Conservation (phyloP, 2,329 filamentous ascomycete species). For the Emmonsia crescens region DNA sequence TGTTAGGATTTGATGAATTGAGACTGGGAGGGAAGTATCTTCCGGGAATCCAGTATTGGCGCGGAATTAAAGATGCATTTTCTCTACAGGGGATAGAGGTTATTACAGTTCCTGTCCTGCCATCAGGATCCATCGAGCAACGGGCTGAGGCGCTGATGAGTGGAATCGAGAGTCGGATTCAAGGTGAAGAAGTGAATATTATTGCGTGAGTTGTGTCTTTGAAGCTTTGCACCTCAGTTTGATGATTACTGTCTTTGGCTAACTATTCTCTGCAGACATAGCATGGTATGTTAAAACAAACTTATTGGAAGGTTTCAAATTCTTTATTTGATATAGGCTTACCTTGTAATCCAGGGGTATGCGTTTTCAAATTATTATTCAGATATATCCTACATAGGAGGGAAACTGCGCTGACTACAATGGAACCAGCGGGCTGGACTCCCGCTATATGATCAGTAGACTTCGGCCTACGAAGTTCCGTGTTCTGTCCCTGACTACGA, state of each 20-base stretch:
- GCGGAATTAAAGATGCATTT: conserved; percentile 51
- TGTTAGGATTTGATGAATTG: conserved; percentile 55
- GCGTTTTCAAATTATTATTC: neutral
- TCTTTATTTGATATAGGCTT: neutral
- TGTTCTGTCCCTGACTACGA: conserved; percentile 57
- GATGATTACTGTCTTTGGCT: conserved; percentile 10
- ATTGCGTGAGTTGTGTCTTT: conserved; percentile 39
- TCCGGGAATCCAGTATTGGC: conserved; percentile 54
- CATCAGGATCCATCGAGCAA: conserved; percentile 49
- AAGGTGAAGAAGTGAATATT: conserved; percentile 51
- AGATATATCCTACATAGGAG: neutral
- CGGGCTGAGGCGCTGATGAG: conserved; percentile 44
- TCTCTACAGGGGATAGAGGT: conserved; percentile 47
- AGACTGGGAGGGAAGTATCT: conserved; percentile 43
- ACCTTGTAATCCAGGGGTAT: conserved; percentile 2
- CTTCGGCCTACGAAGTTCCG: conserved; percentile 56
- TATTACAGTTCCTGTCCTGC: conserved; percentile 50
- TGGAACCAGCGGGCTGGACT: conserved; percentile 46
- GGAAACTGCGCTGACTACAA: neutral
- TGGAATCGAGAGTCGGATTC: conserved; percentile 43
- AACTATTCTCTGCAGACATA: conserved; percentile 27
- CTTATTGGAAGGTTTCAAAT: neutral
- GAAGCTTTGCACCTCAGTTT: neutral
- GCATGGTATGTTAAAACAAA: conserved; percentile 34
- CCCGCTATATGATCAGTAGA: conserved; percentile 53